Evolutionary conservation across 192 early-diverging fungal species (phyloP).

Genomic region (Coemansia sp.): DNA sequence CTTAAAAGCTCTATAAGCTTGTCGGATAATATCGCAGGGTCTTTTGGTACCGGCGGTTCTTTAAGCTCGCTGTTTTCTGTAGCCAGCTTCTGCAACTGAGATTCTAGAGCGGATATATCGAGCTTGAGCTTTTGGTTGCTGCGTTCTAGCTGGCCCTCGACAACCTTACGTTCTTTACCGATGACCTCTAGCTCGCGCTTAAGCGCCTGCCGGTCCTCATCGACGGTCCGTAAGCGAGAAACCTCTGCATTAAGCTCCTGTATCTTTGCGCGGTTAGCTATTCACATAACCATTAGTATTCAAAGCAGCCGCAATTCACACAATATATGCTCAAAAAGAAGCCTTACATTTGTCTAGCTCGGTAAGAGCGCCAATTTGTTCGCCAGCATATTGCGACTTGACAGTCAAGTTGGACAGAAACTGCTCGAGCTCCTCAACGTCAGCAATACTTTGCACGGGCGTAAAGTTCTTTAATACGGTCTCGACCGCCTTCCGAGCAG

Average conservation of each 20-base stretch:
- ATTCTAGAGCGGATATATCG: slow-evolving; percentile 18
- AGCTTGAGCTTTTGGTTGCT: slow-evolving; percentile 38
- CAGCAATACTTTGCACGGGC: slow-evolving; percentile 51
- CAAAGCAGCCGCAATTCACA: not conserved
- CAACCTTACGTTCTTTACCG: slow-evolving; percentile 40
- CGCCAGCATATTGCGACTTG: slow-evolving; percentile 46
- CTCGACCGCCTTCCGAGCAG: slow-evolving; percentile 49
- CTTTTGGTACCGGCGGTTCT: slow-evolving; percentile 9
- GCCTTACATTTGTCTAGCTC: slow-evolving; percentile 40
- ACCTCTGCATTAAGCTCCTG: slow-evolving; percentile 23
- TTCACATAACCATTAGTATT: not conserved
- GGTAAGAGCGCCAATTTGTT: slow-evolving; percentile 50
- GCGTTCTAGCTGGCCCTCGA: slow-evolving; percentile 44
- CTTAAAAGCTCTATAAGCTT: slow-evolving; percentile 9
- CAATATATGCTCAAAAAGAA: not conserved
- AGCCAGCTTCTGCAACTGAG: slow-evolving; percentile 6
- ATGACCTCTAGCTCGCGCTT: slow-evolving; percentile 20
- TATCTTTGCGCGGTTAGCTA: slow-evolving; percentile 31
- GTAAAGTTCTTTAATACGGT: slow-evolving; percentile 38
- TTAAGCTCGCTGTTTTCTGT: not conserved
- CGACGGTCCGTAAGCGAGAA: not conserved
- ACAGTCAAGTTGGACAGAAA: slow-evolving; percentile 41
- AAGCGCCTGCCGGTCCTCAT: slow-evolving; percentile 11
- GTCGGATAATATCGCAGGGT: slow-evolving; percentile 15
- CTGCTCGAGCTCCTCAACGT: slow-evolving; percentile 51